Percentiles rank a stretch among this genome's conserved stretches.
Conservation (phyloP, 2,329 filamentous ascomycete genomes). For the Daldinia sp. region DNA sequence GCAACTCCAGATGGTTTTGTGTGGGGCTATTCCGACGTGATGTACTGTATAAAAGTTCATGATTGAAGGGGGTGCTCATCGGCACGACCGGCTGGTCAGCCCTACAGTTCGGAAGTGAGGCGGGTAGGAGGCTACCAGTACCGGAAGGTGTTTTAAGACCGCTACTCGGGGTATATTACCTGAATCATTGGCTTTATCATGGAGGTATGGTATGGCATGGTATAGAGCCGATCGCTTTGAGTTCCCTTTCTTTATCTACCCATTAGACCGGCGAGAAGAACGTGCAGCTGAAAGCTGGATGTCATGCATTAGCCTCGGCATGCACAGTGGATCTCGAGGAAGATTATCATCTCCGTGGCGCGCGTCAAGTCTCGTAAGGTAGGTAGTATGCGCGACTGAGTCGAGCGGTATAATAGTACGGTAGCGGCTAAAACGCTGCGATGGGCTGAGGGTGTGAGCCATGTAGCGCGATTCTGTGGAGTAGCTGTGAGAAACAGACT, state of each 20-base stretch:
- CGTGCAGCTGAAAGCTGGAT: slow-evolving; percentile 8
- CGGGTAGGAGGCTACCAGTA: not conserved
- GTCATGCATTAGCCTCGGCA: slow-evolving; percentile 10
- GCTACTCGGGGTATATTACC: not conserved
- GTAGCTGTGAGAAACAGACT: not conserved
- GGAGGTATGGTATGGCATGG: not conserved
- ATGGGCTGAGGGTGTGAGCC: not conserved
- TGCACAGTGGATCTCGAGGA: not conserved
- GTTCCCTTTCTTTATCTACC: not conserved
- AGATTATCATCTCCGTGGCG: not conserved
- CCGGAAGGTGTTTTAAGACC: not conserved
- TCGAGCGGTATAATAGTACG: not conserved
- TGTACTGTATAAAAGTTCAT: not conserved
- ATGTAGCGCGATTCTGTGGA: not conserved
- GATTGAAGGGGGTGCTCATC: not conserved
- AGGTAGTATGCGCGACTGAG: not conserved
- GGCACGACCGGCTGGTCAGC: not conserved
- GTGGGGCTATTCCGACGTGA: not conserved
- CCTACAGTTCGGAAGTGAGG: not conserved
- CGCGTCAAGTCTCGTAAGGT: not conserved
- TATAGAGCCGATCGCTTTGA: slow-evolving; percentile 4
- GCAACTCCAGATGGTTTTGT: not conserved
- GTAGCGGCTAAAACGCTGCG: not conserved
- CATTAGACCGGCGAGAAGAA: not conserved
- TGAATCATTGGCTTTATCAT: not conserved